These are phyloP conservation scores for Sporodiniella umbellata DNA, from an alignment of 371 early-diverging fungal species.

Conservation along the genomic window DNA sequence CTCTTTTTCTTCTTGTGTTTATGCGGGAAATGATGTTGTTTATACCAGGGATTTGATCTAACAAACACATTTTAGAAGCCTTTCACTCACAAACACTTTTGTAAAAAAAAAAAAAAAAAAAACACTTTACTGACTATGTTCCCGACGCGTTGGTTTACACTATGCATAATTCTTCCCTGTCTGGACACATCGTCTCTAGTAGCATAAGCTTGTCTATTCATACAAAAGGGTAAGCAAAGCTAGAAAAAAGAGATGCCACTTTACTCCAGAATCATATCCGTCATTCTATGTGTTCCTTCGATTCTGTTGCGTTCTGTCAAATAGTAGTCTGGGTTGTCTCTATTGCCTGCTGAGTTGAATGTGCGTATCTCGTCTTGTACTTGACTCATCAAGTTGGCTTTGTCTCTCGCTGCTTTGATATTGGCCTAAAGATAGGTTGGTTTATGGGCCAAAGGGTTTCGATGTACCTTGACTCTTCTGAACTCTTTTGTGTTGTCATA, in stretches of 20 bases:
- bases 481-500: conserved; percentile 71
- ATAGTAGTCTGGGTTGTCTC: conserved; percentile 49
- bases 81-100: no score
- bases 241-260: no score
- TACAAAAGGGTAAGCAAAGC: background rate
- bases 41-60: conserved; percentile 58
- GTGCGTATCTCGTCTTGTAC: conserved; percentile 56
- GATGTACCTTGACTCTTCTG: conserved; percentile 50
- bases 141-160: conserved; percentile 46
- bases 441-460: background rate
- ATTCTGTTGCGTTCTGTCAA: conserved; percentile 60
- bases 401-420: conserved; percentile 56
- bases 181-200: conserved; percentile 54
- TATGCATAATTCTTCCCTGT: conserved; percentile 51
- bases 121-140: conserved; percentile 44
- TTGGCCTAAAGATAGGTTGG: conserved; percentile 35
- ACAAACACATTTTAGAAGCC: no score
- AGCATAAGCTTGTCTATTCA: conserved; percentile 63
- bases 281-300: conserved; percentile 60
- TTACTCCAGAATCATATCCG: conserved; percentile 68
- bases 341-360: conserved; percentile 37
- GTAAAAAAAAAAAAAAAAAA: no score
- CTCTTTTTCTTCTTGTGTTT: conserved; percentile 58
- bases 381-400: conserved; percentile 59
- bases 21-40: conserved; percentile 62